Conservation (phyloP, 495 filamentous ascomycete genomes). For the Chaetomium fimeti region DNA sequence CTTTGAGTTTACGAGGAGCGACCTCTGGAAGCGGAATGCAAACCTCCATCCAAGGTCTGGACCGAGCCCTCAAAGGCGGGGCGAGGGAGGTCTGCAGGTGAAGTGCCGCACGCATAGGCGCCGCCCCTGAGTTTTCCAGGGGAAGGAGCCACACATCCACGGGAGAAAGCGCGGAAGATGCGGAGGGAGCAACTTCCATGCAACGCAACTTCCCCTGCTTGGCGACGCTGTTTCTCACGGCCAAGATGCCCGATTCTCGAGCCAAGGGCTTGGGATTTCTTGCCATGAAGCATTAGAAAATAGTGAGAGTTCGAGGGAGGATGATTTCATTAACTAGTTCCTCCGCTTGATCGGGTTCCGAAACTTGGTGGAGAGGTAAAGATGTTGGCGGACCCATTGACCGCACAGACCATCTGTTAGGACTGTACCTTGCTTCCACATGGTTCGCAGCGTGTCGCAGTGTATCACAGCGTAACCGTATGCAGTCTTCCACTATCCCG, state of each 20-base stretch:
- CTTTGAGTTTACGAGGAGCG: not conserved
- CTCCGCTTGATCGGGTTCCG: not conserved
- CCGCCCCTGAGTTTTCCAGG: slow-evolving; percentile 10
- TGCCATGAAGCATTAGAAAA: not conserved
- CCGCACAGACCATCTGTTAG: slow-evolving; percentile 11
- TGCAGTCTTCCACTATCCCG: not conserved
- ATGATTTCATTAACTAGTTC: slow-evolving; percentile 1
- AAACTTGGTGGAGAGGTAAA: not conserved
- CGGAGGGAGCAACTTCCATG: slow-evolving; percentile 2
- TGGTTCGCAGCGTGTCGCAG: too few species aligned
- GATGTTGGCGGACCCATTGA: not conserved
- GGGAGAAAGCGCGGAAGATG: not conserved
- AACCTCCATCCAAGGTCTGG: not conserved
- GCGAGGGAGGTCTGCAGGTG: not conserved
- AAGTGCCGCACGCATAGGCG: slow-evolving; percentile 7
- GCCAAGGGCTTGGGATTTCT: slow-evolving; percentile 13
- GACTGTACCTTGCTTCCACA: not conserved
- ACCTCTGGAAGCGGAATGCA: not conserved
- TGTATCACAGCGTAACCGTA: not conserved
- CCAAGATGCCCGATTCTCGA: slow-evolving; percentile 3
- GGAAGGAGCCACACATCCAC: not conserved
- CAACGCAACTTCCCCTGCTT: slow-evolving; percentile 2
- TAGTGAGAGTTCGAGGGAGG: not conserved
- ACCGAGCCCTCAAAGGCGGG: not conserved
- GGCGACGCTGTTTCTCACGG: not conserved